Evolutionary conservation across 176 grass and related monocot genomes (phyloP), one percentile per base, ranked within the genome.

Genomic region (Bothriochloa decipiens): DNA sequence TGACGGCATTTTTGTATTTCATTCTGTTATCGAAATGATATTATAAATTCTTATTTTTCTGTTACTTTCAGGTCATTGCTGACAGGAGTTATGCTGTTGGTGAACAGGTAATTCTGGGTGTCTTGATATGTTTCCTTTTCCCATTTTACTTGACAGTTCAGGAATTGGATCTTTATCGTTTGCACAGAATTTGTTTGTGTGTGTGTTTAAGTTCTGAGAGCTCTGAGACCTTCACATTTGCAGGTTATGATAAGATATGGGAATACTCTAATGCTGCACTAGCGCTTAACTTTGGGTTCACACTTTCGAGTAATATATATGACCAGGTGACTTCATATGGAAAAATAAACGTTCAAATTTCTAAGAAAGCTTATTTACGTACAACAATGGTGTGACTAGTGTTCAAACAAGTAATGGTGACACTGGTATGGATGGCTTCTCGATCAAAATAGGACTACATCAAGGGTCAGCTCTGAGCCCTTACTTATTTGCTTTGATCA

Each of bases 201-300:
- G 72, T 61, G 72, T 74, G 20, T 23, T 65, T 18, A 16, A 16
- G 32, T 76, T 22, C 28, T 15, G 18, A 22, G 53, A 65, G 13
- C 3, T 86, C 50, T 81, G 29, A 77, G 81, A 17, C 72, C 27
- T 69, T 84, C 16, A 23, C 9, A 69, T 77, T 78, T 94, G 22
- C 83, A 97, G 95, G 90, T 97, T 66, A 87, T 91, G 90, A 92
- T 92, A 81, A 94, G 92, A 86, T 92, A 94, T 13, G 90, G 92
- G 22, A 97, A 83, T 89, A 87, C 70, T 91, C 92, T 23, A 97
- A 97, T 90, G 86, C 88, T 68, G 87, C 46, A 13, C 79, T 94
- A 53, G 69, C 90, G 28, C 81, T 92, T 81, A 86, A 92, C 82
- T 97, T 94, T 68, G 95, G 95, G 40, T 97, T 94, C 88, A 97